Evolutionary conservation across 2,329 filamentous ascomycete species (phyloP), one percentile per base, ranked within the genome.

Genomic region (Cercospora canescens): DNA sequence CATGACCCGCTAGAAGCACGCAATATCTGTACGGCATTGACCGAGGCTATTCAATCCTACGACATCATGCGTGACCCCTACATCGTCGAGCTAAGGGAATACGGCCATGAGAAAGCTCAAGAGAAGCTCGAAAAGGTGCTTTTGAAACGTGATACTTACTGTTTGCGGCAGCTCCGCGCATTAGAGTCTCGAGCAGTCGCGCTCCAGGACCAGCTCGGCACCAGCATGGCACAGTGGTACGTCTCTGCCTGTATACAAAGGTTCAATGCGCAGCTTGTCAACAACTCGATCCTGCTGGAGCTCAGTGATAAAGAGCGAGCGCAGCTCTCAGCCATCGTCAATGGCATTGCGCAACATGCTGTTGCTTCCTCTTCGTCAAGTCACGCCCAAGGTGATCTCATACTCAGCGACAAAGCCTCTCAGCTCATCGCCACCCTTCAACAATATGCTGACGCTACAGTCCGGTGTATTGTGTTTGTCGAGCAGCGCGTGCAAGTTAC

Each of bases 401-500:
- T 39, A 18, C 61, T 64, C 1, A 67, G 67, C 8, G 28, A 68
- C 16, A 77, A 76, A 61, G 71, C 70, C 21, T 39, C 61, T 28
- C 26, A 65, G 35, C 75, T 82, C 4, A 35, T 76, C 6, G 70
- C 80, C 6, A 66, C 80, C 11, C 72, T 83, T 6, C 67, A 75
- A 4, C 62, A 70, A 3, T 77, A 82, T 68, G 73, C 74, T 14
- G 65, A 62, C 7, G 32, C 68, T 6, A 68, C 69, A 0, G 79
- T 81, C 34, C 79, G 79, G 14, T 81, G 80, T 3, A 74, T 85
- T 4, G 73, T 84, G 1, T 84, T 84, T 64, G 80, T 82, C 6
- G 77, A 84, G 62, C 80, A 84, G 67, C 70, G 80, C 78, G 5
- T 62, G 6, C 79, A 77, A 65, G 81, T 83, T 9, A 74, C 78